Conservation (phyloP, 345 rosid species). For the Brassica incana region DNA sequence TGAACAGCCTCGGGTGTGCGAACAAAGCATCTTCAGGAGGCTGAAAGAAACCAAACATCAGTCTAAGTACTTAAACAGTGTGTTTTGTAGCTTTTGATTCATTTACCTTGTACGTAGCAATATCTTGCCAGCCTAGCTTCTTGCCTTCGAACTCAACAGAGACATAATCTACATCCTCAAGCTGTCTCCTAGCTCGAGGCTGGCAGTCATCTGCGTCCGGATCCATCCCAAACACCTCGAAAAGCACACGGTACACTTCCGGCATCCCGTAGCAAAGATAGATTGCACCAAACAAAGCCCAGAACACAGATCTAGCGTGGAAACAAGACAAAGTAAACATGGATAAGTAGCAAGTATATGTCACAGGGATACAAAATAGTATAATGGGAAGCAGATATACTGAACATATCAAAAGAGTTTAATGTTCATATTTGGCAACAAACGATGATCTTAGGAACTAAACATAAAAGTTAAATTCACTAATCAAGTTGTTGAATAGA, state of each 20-base stretch:
- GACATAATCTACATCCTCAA: constrained; percentile 92
- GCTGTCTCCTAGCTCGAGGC: constrained; percentile 89
- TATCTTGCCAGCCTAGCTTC: constrained; percentile 85
- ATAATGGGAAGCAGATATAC: neutral
- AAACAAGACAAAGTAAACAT: constrained; percentile 5
- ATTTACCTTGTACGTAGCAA: constrained; percentile 73
- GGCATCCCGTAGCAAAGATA: constrained; percentile 95
- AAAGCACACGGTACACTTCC: constrained; percentile 89
- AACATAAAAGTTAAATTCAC: constrained; percentile 1
- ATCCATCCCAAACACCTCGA: constrained; percentile 98
- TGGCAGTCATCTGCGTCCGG: constrained; percentile 92
- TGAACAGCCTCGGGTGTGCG: constrained; percentile 90
- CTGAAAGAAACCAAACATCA: constrained; percentile 37
- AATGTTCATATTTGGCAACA: neutral
- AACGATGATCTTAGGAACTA: neutral
- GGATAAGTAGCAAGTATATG: neutral
- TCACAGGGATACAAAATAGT: neutral
- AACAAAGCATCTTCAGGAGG: constrained; percentile 96
- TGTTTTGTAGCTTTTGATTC: constrained; percentile 13
- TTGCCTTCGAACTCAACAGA: constrained; percentile 88
- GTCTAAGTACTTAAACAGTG: neutral
- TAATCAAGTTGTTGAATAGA: neutral
- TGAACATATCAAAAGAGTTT: neutral
- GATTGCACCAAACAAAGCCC: constrained; percentile 95
- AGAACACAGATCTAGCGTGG: constrained; percentile 73